Base-by-base conservation (phyloP, 2,329 filamentous ascomycete genomes). In the Botrytis medusae region DNA sequence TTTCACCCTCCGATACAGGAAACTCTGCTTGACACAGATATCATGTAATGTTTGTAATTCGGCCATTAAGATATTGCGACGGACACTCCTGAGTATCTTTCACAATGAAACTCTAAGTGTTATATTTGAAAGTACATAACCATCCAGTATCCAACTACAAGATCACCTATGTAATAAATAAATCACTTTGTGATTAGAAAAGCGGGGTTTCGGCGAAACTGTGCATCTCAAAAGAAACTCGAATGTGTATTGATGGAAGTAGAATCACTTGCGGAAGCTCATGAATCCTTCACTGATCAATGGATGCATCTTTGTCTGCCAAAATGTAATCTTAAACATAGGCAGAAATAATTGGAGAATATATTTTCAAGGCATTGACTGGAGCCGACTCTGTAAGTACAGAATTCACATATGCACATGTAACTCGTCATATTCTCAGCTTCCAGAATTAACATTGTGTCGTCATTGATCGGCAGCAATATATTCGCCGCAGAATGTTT, bases 121-220 rank as follows among this genome's bases (percentile, higher is more conserved):
- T 4, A n/a, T 18, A 40, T 2, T 14, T 2, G 16, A 20, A n/a
- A n/a, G n/a, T 5, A 9, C 32, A 10, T 8, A 37, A 29, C 16
- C 14, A 22, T 16, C 16, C 14, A 32, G 16, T 48, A 48, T 65
- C 29, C 4, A 18, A n/a, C n/a, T 14, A n/a, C 8, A 51, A 9
- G 0, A 42, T 40, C 12, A 14, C 25, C 20, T 18, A 54, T 54
- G 0, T 0, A 1, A 9, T 0, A 1, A 1, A 18, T 18, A 22
- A 4, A 16, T 6, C 5, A 9, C 18, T 6, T 54, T 54, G 0
- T 1, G 5, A 22, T 40, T 22, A 2, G 22, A 16, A 54, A 22
- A 4, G 29, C 6, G 5, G 2, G 2, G 16, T 10, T 8, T 42
- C 22, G 16, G 2, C 2, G 25, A 20, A 5, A 34, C 20, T 10